Evolutionary conservation across 345 rosid genomes (phyloP), one percentile per base, ranked within the genome.

Genomic region (Mallotus nudiflorus): DNA sequence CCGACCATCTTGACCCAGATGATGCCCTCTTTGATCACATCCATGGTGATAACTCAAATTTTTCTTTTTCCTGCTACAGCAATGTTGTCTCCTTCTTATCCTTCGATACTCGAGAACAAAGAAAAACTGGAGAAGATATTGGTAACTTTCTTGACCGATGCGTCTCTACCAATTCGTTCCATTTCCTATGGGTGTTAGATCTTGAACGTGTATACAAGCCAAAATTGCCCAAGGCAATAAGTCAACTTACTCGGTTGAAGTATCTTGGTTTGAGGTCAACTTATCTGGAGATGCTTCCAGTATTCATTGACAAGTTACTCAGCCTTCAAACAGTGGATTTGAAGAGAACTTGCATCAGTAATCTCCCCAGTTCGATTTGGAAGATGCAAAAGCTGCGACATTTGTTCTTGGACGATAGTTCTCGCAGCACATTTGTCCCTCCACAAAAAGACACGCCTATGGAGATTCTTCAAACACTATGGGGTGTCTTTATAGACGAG

Each of bases 191-290:
- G 44, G 63, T 58, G 10, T 9, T 58, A 5, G 63, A 58, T 31
- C 63, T 58, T 33, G 63, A 58, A 58, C 0, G 3, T 6, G 63
- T 56, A 2, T 70, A 42, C 31, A 58, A 16, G 20, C 63, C 63
- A 16, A 58, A 29, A 19, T 58, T 58, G 5, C 63, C 63, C 0
- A 33, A 58, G 44, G 44, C 25, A 58, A 1, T 31, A 6, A 20
- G 25, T 19, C 8, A 31, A 9, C 44, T 58, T 10, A 16, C 14
- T 35, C 44, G 2, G 9, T 7, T 58, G 45, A 58, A 44, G 15
- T 58, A 58, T 68, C 37, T 77, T n/a, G 76, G 80, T 52, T 58
- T 71, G 44, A 31, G 63, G 7, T 58, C 44, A 19, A 58, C 63
- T 18, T 58, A 58, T 14, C 25, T 58, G 0, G 63, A 18, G 24